Percentiles rank a stretch among this genome's conserved stretches.
These are phyloP conservation scores for Suillus occidentalis DNA, from an alignment of 768 basidiomycete genomes.

Conservation along the genomic window DNA sequence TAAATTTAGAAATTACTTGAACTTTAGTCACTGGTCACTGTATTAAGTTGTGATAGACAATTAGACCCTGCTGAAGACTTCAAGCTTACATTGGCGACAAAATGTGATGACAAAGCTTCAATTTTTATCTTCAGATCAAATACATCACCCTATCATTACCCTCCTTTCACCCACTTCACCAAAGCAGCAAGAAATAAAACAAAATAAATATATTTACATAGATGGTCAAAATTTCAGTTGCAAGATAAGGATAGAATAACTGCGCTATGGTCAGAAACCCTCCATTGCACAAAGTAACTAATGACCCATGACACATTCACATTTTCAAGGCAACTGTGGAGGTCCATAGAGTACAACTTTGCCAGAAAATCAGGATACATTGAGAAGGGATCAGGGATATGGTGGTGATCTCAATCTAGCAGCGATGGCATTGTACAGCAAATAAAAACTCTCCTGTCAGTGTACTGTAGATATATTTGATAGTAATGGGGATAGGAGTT, in stretches of 20 bases:
- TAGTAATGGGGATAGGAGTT: conserved; percentile 8
- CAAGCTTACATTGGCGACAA: no score
- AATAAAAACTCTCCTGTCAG: background rate
- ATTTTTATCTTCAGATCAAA: no score
- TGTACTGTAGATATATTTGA: conserved; percentile 17
- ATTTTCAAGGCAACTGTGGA: background rate
- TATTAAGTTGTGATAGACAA: no score
- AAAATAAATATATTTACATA: no score
- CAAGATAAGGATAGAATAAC: background rate
- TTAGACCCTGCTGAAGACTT: no score
- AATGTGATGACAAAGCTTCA: no score
- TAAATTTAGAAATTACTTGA: no score
- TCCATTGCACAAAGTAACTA: conserved; percentile 11
- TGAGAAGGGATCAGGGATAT: conserved; percentile 3
- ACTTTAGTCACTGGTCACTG: no score
- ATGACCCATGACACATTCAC: conserved; percentile 8
- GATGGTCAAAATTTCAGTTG: background rate
- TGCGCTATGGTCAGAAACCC: background rate
- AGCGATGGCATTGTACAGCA: conserved; percentile 8
- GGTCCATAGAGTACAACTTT: background rate
- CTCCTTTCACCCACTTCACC: no score
- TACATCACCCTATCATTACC: no score
- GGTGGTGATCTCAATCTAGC: background rate
- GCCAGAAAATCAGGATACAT: conserved; percentile 15
- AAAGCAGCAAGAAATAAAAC: no score